phyloP scores from a whole-genome alignment of 305 asterid species.

The Fraxinus ornus region DNA sequence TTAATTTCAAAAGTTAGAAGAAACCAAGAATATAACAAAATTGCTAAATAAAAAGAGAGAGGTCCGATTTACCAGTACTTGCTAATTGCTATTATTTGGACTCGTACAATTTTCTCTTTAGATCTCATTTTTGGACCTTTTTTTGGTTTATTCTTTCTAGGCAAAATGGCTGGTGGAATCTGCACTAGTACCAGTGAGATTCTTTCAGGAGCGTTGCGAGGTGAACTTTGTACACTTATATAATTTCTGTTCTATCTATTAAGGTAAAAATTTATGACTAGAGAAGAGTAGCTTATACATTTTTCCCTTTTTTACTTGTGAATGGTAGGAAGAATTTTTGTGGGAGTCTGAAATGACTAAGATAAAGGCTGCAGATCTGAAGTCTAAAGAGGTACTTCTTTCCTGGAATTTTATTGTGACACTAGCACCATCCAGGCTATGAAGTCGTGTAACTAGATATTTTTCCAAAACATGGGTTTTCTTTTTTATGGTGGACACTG shows the following conservation, averaged over 20 bases:
- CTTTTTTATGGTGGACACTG: constrained; percentile 12
- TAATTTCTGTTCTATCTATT: constrained; percentile 8
- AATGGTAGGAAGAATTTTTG: constrained; percentile 82
- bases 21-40: not conserved
- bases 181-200: constrained; percentile 83
- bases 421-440: constrained; percentile 2
- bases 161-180: constrained; percentile 98
- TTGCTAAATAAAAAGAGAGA: not conserved
- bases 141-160: constrained; percentile 35
- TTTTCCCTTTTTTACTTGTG: constrained; percentile 7
- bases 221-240: constrained; percentile 33
- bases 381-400: constrained; percentile 80
- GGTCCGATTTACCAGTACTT: not conserved
- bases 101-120: not conserved
- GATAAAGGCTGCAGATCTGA: constrained; percentile 89
- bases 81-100: constrained; percentile 1
- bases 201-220: constrained; percentile 97
- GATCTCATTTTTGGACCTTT: constrained; percentile 13
- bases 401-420: constrained; percentile 17
- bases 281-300: constrained; percentile 24
- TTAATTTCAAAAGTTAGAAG: not conserved
- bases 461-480: not conserved
- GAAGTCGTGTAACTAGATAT: not conserved
- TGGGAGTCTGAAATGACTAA: constrained; percentile 93
- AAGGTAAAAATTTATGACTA: not conserved